These are phyloP conservation scores for Coleophoma cylindrospora DNA, from an alignment of 2,329 filamentous ascomycete genomes.

Conservation along the genomic window DNA sequence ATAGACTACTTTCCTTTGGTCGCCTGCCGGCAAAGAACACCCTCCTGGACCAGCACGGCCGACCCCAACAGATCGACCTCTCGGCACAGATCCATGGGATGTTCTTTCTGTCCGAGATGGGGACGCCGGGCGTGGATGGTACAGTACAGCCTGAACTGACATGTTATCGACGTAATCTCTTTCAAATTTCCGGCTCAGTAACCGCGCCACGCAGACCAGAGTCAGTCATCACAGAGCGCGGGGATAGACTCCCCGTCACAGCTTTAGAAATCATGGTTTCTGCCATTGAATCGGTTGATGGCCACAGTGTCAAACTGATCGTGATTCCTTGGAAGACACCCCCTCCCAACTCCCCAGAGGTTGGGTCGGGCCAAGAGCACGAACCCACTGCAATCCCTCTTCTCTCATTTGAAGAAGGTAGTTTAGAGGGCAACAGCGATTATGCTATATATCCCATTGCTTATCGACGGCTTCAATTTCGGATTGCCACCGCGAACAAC, in stretches of 20 bases:
- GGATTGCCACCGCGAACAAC: conserved; percentile 94
- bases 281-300: conserved; percentile 91
- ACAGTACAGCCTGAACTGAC: conserved; percentile 72
- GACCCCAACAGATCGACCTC: conserved; percentile 42
- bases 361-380: conserved; percentile 64
- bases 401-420: conserved; percentile 53
- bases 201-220: conserved; percentile 74
- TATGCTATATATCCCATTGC: conserved; percentile 89
- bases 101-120: conserved; percentile 74
- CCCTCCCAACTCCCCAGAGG: conserved; percentile 68
- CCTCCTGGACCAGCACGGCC: conserved; percentile 44
- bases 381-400: conserved; percentile 81
- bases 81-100: conserved; percentile 77
- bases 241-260: conserved; percentile 76
- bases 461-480: conserved; percentile 90
- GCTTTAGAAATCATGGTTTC: conserved; percentile 84
- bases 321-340: conserved; percentile 98
- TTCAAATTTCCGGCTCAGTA: conserved; percentile 89
- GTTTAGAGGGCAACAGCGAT: conserved; percentile 43
- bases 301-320: conserved; percentile 86
- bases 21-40: conserved; percentile 32
- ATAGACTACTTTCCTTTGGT: conserved; percentile 27
- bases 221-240: conserved; percentile 77
- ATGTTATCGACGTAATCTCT: conserved; percentile 92
- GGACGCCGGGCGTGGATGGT: conserved; percentile 44